These are phyloP conservation scores for Suhomyces vadensis DNA, from an alignment of 805 yeast genomes.

Conservation along the genomic window DNA sequence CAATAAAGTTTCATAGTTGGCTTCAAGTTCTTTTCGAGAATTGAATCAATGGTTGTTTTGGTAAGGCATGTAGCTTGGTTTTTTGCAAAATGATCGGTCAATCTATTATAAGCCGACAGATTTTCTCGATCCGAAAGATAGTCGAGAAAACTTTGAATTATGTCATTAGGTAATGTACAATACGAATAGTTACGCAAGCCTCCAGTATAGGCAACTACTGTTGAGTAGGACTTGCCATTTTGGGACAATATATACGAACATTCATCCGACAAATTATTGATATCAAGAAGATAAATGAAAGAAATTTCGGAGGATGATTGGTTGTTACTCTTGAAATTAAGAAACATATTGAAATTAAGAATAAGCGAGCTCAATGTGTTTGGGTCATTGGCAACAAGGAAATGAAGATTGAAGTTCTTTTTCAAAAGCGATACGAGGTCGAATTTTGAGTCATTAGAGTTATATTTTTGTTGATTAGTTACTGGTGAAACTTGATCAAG, in stretches of 20 bases:
- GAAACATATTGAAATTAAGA: slow-evolving; percentile 36
- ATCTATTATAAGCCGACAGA: slow-evolving; percentile 1
- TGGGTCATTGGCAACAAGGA: slow-evolving; percentile 36
- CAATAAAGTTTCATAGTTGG: slow-evolving; percentile 33
- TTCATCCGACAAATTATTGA: slow-evolving; percentile 15
- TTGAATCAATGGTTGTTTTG: slow-evolving; percentile 29
- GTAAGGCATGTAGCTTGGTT: slow-evolving; percentile 21
- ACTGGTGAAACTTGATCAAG: too few relatives aligned
- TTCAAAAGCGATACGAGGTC: slow-evolving; percentile 34
- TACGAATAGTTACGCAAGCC: slow-evolving; percentile 43
- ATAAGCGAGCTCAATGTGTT: slow-evolving; percentile 34
- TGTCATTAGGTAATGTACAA: slow-evolving; percentile 37
- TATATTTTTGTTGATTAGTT: background rate
- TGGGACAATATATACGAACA: slow-evolving; percentile 37
- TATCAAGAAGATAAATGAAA: slow-evolving; percentile 24
- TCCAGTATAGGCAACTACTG: slow-evolving; percentile 38
- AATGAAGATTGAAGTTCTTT: slow-evolving; percentile 37
- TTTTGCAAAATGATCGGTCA: slow-evolving; percentile 20
- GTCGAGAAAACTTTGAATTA: slow-evolving; percentile 22
- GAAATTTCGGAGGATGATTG: slow-evolving; percentile 16
- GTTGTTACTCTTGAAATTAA: slow-evolving; percentile 26
- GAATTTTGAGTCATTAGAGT: slow-evolving; percentile 21
- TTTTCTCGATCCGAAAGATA: slow-evolving; percentile 21
- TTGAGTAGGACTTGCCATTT: slow-evolving; percentile 25
- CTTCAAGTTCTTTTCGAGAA: slow-evolving; percentile 25